Conservation (phyloP, 305 asterid species). For the Solanum hybrid region DNA sequence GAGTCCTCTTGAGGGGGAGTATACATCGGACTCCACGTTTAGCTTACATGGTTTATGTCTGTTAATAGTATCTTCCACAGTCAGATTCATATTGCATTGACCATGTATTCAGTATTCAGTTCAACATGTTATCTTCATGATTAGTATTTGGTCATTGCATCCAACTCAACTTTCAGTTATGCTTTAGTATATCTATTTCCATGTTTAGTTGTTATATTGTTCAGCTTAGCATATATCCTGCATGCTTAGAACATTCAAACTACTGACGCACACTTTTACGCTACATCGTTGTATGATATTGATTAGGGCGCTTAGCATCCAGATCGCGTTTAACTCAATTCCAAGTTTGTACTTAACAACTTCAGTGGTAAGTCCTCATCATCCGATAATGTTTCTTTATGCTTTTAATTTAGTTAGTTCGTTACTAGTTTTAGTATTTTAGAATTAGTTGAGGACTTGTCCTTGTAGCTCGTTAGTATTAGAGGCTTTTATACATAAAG, state of each 20-base stretch:
- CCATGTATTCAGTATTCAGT: neutral
- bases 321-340: neutral
- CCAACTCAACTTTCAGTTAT: too few species aligned
- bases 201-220: too few species aligned
- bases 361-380: neutral
- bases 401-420: neutral
- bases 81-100: neutral
- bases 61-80: neutral
- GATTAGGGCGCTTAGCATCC: neutral
- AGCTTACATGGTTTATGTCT: neutral
- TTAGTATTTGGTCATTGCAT: neutral
- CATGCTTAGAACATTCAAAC: neutral
- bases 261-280: neutral
- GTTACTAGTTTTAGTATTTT: too few species aligned
- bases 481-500: neutral
- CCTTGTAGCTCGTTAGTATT: neutral
- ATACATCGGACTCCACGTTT: neutral
- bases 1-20: neutral
- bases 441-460: neutral
- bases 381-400: too few species aligned
- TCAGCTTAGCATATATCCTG: too few species aligned
- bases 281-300: neutral
- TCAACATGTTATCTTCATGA: neutral
- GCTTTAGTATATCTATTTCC: too few species aligned
- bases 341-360: neutral